phyloP scores from a whole-genome alignment of 2,329 filamentous ascomycete species.

The Ophiostoma piceae region DNA sequence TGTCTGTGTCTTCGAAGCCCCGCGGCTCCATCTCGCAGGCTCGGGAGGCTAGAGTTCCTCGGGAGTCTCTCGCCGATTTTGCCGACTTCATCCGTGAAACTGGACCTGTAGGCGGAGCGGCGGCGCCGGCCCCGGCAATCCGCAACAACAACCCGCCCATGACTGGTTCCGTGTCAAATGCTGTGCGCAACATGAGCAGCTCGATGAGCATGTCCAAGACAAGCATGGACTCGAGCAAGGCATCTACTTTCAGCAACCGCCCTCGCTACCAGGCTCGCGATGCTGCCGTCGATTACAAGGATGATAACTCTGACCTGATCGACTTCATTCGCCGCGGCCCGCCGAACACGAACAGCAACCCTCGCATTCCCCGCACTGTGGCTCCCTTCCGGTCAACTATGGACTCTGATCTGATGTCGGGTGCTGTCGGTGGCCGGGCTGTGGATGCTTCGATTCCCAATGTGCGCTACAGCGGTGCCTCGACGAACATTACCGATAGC shows the following conservation, averaged over 20 bases:
- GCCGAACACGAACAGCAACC: slow-evolving; percentile 50
- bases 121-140: background rate
- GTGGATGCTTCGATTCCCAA: slow-evolving; percentile 55
- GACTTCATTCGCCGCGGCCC: slow-evolving; percentile 92
- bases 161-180: slow-evolving; percentile 23
- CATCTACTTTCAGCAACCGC: slow-evolving; percentile 36
- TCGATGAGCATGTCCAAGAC: slow-evolving; percentile 31
- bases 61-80: slow-evolving; percentile 73
- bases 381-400: slow-evolving; percentile 80
- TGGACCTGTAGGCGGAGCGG: slow-evolving; percentile 52
- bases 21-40: slow-evolving; percentile 41
- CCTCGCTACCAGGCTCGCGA: slow-evolving; percentile 66
- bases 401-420: slow-evolving; percentile 72
- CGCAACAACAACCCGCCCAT: slow-evolving; percentile 12
- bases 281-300: slow-evolving; percentile 55
- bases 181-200: slow-evolving; percentile 34
- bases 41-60: slow-evolving; percentile 66
- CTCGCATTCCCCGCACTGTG: slow-evolving; percentile 73
- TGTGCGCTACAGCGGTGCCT: slow-evolving; percentile 52
- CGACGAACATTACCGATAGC: slow-evolving; percentile 57
- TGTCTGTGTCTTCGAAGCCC: slow-evolving; percentile 32
- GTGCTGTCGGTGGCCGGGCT: slow-evolving; percentile 50
- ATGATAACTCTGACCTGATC: slow-evolving; percentile 79
- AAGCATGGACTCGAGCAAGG: slow-evolving; percentile 39
- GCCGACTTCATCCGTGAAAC: slow-evolving; percentile 86